phyloP scores from a whole-genome alignment of 352 stramenopile species.

The Elongisporangium undulatum region DNA sequence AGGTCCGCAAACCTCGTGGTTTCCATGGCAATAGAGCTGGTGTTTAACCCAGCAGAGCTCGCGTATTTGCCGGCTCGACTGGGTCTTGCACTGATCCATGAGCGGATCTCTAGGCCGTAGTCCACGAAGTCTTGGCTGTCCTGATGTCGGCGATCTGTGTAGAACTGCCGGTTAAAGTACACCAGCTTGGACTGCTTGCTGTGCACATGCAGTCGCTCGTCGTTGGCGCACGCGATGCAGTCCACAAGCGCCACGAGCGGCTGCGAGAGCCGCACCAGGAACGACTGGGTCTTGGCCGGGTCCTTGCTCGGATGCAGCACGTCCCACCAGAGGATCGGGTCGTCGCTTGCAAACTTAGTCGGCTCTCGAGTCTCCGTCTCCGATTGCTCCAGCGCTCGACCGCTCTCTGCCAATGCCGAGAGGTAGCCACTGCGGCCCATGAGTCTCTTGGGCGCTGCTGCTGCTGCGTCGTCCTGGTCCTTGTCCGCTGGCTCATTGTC shows the following conservation, averaged over 20 bases:
- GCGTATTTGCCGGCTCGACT: conserved; percentile 26
- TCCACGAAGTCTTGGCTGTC: conserved; percentile 23
- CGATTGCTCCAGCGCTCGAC: not conserved
- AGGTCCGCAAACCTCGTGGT: conserved; percentile 45
- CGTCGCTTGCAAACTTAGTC: conserved; percentile 13
- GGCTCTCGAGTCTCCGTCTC: not conserved
- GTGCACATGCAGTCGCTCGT: conserved; percentile 49
- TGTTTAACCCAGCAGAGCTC: conserved; percentile 2
- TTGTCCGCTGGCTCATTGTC: not conserved
- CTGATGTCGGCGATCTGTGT: conserved; percentile 34
- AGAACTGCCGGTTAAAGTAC: conserved; percentile 60
- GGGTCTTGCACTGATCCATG: conserved; percentile 45
- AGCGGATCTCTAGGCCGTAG: conserved; percentile 48
- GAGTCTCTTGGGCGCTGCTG: conserved; percentile 12
- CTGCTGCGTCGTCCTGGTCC: conserved; percentile 7
- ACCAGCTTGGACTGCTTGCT: conserved; percentile 40
- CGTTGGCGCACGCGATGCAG: conserved; percentile 56
- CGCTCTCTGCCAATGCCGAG: too few relatives aligned
- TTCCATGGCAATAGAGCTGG: conserved; percentile 23
- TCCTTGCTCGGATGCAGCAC: conserved; percentile 72
- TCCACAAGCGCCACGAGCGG: conserved; percentile 48
- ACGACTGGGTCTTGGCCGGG: conserved; percentile 59
- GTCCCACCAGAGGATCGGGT: conserved; percentile 67
- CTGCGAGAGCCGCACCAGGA: conserved; percentile 63
- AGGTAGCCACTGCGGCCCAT: too few relatives aligned